Base-by-base conservation (phyloP, 148 eudicot species). In the Heliamphora exappendiculata region DNA sequence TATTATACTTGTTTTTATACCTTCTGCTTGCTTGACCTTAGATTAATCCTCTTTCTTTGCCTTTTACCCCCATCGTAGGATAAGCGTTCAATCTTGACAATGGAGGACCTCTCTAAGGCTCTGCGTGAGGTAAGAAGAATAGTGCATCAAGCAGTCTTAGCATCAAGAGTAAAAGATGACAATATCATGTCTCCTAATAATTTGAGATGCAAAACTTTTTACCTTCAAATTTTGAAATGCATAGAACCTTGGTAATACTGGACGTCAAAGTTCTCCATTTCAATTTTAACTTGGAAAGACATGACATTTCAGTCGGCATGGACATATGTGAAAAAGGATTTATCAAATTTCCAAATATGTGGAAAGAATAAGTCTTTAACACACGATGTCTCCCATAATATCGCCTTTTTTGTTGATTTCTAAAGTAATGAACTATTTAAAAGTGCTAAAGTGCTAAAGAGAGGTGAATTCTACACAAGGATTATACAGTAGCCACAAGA, bases 81-180 rank as follows among this genome's bases (percentile, higher is more conserved):
- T 64, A 94, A 94, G 86, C 95, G 96, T 44, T 82, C 89, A 37
- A 81, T 87, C 55, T 89, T 94, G 90, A 90, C 93, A 29, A 92
- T 92, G 98, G 98, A 94, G 33, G 98, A 94, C 79, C 85, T 94
- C 19, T 92, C 97, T 76, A 92, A 84, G 76, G 93, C 97, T 77
- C 79, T 94, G 55, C 84, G 79, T 9, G 98, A 92, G 97, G 97
- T 92, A 86, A 78, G 67, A 1, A 19, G 28, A 39, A 28, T 68
- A 62, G 34, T 57, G 28, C 44, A 29, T 17, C 53, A 57, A 42
- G 63, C 11, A 20, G 37, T 74, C 26, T 57, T 74, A 60, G 42
- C 45, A 20, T 36, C 49, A n/a, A 37, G 20, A 3, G 0, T 73
- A 50, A 73, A 54, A n/a, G n/a, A 28, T 33, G 26, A 8, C 24